Evolutionary conservation across 805 yeast species (phyloP), one percentile per base, ranked within the genome.

Genomic region (Candida orba): DNA sequence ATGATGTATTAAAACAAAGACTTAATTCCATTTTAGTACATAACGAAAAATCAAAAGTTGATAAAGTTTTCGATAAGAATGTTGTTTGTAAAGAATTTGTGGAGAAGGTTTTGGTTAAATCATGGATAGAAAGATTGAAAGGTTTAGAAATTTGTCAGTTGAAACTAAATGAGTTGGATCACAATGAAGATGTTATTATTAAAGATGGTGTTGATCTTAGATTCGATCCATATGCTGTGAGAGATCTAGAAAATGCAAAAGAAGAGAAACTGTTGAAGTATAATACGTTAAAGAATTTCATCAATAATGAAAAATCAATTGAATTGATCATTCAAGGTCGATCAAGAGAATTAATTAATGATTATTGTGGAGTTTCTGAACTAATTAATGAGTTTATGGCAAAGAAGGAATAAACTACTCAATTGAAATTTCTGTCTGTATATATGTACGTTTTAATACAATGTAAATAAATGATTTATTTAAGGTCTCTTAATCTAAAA

Each of bases 161-260:
- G 64, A 8, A 47, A 32, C 27, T 46, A 8, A 49, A 69, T 59
- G 54, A 61, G 37, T 22, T 40, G 3, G 71, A 67, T 27, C 48
- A 65, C 4, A 62, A 64, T 17, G 46, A 50, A 1, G 45, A 46
- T 25, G 41, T 53, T 18, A 36, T 59, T 43, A 37, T 42, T 20
- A 36, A 54, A 44, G 49, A 49, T 48, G 49, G 42, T 4, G 22
- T 58, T 35, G 60, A 62, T 27, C 53, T 61, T 5, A 57, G 76
- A 25, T 50, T 72, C 6, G 79, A 77, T 52, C 81, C 82, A 1
- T 77, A 77, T 50, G 75, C 74, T 4, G 61, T 65, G 10, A 64
- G 69, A 40, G 74, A 72, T 37, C 34, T 59, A 7, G 48, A 59
- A 20, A 61, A 60, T 8, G 55, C 57, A 17, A 56, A 59, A 15